Percentiles rank a stretch among this genome's conserved stretches.
Conservation (phyloP, 129 eudicot species). For the Artemisia tridentata region DNA sequence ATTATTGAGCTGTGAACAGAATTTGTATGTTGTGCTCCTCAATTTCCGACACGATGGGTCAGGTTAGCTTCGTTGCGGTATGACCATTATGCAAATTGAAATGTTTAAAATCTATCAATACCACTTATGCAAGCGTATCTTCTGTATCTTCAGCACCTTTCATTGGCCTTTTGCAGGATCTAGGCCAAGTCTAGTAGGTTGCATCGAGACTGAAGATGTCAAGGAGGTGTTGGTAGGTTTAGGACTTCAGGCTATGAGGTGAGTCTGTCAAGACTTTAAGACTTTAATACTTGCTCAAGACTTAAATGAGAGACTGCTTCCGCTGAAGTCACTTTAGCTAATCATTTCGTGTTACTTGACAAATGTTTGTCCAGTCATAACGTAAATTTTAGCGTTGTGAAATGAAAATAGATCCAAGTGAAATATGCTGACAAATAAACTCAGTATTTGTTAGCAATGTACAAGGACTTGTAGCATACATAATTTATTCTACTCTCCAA, state of each 20-base stretch:
- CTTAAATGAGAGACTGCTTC: neutral
- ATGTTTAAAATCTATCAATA: conserved; percentile 14
- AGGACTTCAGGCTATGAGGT: conserved; percentile 73
- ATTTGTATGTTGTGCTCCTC: conserved; percentile 49
- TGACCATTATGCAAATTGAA: conserved; percentile 41
- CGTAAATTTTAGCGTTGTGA: neutral
- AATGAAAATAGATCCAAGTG: conserved; percentile 10
- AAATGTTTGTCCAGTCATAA: conserved; percentile 7
- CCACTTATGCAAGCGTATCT: conserved; percentile 16
- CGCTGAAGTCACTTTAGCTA: neutral
- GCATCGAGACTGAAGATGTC: conserved; percentile 51
- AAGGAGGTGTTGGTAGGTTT: conserved; percentile 60
- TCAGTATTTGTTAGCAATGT: neutral
- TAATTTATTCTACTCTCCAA: neutral
- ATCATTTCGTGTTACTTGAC: conserved; percentile 2
- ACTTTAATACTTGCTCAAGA: neutral
- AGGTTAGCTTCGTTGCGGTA: conserved; percentile 80
- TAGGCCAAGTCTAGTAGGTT: conserved; percentile 40
- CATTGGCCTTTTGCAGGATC: conserved; percentile 40
- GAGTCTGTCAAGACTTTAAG: conserved; percentile 11
- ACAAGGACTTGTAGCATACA: neutral
- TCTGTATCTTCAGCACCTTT: conserved; percentile 8
- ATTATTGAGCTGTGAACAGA: conserved; percentile 54
- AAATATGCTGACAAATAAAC: neutral
- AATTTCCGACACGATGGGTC: conserved; percentile 49